Base-by-base conservation (phyloP, 176 grass and related monocot species). In the Cenchrus americanus region DNA sequence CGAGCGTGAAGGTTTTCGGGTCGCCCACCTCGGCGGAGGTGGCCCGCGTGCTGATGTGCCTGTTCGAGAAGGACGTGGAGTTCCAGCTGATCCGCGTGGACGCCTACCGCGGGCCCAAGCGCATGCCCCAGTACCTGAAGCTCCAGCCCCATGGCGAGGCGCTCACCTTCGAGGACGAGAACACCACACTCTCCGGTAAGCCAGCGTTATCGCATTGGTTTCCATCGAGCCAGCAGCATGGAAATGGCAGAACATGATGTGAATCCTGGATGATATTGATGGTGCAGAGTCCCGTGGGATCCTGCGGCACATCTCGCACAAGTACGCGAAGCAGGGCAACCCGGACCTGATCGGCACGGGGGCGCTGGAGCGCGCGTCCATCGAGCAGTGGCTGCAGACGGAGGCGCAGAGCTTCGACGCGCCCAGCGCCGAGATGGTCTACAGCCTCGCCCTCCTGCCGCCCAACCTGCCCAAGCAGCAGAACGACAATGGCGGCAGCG, bases 331-430 rank as follows among this genome's bases (percentile, higher is more conserved):
- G 60, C 69, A 93, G 71, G 92, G 92, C 54, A 86, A 94, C 88
- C 86, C 77, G 34, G 75, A 95, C 34, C 85, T 98, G 57, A 88
- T 98, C 42, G 92, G 92, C 53, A 52, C 88, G 17, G 95, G 95
- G 8, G 85, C 92, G 41, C 90, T 98, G 40, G 92, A 98, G 86
- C 88, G 95, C 34, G 90, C 95, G 46, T 84, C 92, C 80, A 98
- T 98, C 66, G 95, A 98, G 81, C 95, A 98, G 78, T 98, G 95
- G 95, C 95, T 98, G 82, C 86, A 90, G 72, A 98, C 95, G 5
- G 95, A 98, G 88, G 90, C 89, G 79, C 92, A 88, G 82, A 94
- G 78, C 92, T 98, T 98, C 85, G 95, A 98, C 85, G 82, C 87
- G 9, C 85, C 92, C 37, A 91, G 92, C 82, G 88, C 95, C 51